Percentiles rank a stretch among this genome's conserved stretches.
Evolutionary conservation across 139 green algal genomes (phyloP).

Genomic region (Coccomyxa sp.): DNA sequence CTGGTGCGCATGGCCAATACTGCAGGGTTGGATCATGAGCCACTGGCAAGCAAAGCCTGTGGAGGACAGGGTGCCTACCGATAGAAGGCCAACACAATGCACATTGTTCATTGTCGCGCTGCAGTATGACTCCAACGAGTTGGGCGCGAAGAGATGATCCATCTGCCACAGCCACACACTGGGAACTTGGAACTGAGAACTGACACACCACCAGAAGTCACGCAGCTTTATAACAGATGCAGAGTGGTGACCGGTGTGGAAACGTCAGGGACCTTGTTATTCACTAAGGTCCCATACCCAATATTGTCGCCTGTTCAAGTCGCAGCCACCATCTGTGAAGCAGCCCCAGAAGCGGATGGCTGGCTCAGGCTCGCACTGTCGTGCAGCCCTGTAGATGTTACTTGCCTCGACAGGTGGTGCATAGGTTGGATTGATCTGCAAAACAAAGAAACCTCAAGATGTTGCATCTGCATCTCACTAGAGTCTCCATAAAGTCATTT

Average conservation of each 20-base stretch:
- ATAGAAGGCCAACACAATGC: constrained; percentile 22
- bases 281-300: constrained; percentile 14
- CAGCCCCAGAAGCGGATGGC: constrained; percentile 18
- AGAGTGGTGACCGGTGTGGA: background rate
- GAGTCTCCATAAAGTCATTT: too few species aligned
- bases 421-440: too few species aligned
- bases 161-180: constrained; percentile 8
- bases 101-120: constrained; percentile 12
- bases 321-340: constrained; percentile 28
- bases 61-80: background rate
- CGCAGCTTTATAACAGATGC: background rate
- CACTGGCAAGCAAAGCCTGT: too few species aligned
- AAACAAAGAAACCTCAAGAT: too few species aligned
- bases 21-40: too few species aligned
- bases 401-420: background rate
- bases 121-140: constrained; percentile 34
- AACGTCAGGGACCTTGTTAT: background rate
- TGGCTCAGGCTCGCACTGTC: background rate
- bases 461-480: too few species aligned
- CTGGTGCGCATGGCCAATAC: too few species aligned
- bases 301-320: constrained; percentile 11
- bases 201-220: background rate
- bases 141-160: constrained; percentile 29
- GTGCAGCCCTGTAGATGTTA: background rate
- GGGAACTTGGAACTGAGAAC: too few species aligned